Evolutionary conservation across 169 alveolate species (phyloP), one percentile per base, ranked within the genome.

Genomic region (Plasmodium cynomolgi): DNA sequence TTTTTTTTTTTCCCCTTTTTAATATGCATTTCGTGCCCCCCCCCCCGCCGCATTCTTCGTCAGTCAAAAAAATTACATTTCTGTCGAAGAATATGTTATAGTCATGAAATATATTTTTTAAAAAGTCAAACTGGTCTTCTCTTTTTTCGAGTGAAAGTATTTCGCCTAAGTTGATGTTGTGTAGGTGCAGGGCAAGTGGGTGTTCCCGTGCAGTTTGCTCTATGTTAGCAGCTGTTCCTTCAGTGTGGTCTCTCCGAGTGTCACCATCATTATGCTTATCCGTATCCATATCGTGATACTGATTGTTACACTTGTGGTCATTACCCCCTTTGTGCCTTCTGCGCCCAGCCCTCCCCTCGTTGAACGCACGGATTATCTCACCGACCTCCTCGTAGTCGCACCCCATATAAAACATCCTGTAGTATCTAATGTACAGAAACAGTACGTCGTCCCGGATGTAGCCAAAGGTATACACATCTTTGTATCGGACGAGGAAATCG

Each of bases 391-490:
- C 9, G 31, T 90, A 90, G 31, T 80, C 91, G 73, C 82, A 90
- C 44, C 82, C 73, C 15, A 58, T 15, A 68, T 58, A 90, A 73
- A 80, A 90, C 58, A 23, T 90, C 74, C 23, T 47, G 83, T 90
- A 90, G 82, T 90, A 90, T 23, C 94, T 79, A 56, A 90, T 90
- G 34, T 90, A 90, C 62, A 90, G 82, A 74, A 90, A 90, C 74
- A 90, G 83, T 17, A 90, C 72, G 34, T 90, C 72, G 39, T 90
- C 94, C 73, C 94, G 68, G 9, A 90, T 81, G 23, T 90, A 90
- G 0, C 94, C 94, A 80, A 90, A 90, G 11, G 94, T 90, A 26
- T 80, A 90, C 15, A 90, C 73, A 54, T 90, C 47, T 81, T 90
- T 79, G 82, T 90, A 80, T 44, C 26, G 82, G 11, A 74, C 75